phyloP scores from a whole-genome alignment of 805 yeast genomes.

The Yamadazyma olivae region DNA sequence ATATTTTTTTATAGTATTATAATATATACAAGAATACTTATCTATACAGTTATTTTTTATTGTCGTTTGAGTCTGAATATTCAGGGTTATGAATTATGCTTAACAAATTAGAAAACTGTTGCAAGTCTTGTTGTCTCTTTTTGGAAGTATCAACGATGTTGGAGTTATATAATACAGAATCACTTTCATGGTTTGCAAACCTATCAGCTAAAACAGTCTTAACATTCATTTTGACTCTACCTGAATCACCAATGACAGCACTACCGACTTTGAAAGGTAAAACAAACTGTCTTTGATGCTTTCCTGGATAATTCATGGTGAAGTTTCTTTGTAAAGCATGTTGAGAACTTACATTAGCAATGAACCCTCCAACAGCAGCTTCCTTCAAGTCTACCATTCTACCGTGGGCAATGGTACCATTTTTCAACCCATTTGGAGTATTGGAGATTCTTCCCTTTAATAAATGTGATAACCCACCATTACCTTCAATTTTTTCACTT shows the following conservation, averaged over 20 bases:
- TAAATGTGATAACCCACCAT: constrained; percentile 73
- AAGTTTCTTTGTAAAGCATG: constrained; percentile 38
- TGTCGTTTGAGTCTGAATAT: background rate
- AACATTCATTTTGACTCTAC: constrained; percentile 34
- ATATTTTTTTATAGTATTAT: background rate
- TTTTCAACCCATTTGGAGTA: constrained; percentile 66
- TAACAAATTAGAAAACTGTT: constrained; percentile 9
- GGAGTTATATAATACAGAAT: constrained; percentile 18
- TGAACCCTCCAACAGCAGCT: constrained; percentile 52
- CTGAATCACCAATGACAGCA: constrained; percentile 35
- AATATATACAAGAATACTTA: constrained; percentile 1
- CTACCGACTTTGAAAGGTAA: constrained; percentile 40
- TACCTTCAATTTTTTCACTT: constrained; percentile 48
- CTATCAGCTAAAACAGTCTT: background rate
- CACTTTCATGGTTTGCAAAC: background rate
- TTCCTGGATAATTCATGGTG: constrained; percentile 38
- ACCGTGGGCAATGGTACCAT: constrained; percentile 61
- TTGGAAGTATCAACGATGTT: constrained; percentile 30
- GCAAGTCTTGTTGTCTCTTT: constrained; percentile 29
- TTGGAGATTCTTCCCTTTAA: constrained; percentile 66
- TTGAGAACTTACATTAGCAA: constrained; percentile 36
- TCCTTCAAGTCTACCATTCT: constrained; percentile 51
- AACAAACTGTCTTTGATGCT: constrained; percentile 40
- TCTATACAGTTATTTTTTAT: background rate
- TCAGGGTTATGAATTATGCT: constrained; percentile 4